Base-by-base conservation (phyloP, 78 protist species). In the Cavenderia fasciculata region DNA sequence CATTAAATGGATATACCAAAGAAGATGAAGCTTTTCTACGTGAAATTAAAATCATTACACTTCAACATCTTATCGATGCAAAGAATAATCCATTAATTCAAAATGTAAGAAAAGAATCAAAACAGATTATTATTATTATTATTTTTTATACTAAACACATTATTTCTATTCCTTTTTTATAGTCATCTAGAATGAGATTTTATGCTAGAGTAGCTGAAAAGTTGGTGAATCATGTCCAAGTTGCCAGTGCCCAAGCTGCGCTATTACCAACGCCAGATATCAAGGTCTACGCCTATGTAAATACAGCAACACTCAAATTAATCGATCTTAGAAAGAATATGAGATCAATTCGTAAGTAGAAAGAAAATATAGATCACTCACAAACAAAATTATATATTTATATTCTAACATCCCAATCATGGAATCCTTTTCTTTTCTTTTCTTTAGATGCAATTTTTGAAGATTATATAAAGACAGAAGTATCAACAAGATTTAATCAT, bases 401-500 rank as follows among this genome's bases (percentile, higher is more conserved):
- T n/a, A n/a, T n/a, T n/a, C 19, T 19, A 21, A 8, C 11, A 34
- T 21, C 49, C n/a, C 40, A n/a, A 71, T 59, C 29, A 14, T 44
- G 19, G 21, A 31, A 16, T 31, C 49, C 25, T 71, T 25, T 51
- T 51, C 43, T 33, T 49, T 71, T 18, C 0, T 16, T 27, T 61
- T 12, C 33, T 11, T 29, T 59, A 47, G 72, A 31, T 29, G 3
- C 11, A 0, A 21, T 82, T 23, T 82, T 82, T 68, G 90, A 82
- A 36, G 90, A 82, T 31, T 82, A 12, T 44, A 82, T 69, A 0
- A 65, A 66, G 2, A 18, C n/a, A 3, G 59, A 54, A 10, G 47
- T 43, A 8, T 11, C 18, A 12, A 38, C 33, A 56, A 36, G 90
- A 56, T 82, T 82, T 43, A 65, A 82, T 29, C 90, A 82, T 57